A percentile compares a stretch with the other conserved stretches of the same genome.
These are phyloP conservation scores for Eucalyptus leucophloia DNA, from an alignment of 345 rosid species.

Conservation along the genomic window DNA sequence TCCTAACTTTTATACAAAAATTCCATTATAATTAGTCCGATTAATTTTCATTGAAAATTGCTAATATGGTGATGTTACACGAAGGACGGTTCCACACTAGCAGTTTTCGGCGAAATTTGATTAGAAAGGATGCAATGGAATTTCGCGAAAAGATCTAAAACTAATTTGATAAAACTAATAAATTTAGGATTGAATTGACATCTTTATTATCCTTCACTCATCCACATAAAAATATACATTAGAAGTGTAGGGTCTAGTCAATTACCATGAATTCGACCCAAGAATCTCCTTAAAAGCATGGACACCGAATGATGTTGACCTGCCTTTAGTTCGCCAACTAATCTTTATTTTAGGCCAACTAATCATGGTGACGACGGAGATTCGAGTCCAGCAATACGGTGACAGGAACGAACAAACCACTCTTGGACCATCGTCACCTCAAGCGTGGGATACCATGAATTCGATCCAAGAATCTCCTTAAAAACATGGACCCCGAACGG, in stretches of 20 bases:
- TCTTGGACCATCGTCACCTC: not conserved
- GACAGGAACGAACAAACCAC: not conserved
- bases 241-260: not conserved
- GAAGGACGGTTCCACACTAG: not conserved
- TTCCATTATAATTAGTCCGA: rapidly evolving
- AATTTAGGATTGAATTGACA: not conserved
- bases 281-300: no score
- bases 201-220: not conserved
- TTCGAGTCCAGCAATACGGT: not conserved
- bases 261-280: not conserved
- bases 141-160: not conserved
- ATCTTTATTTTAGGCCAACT: no score
- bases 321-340: no score
- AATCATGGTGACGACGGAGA: not conserved
- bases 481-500: no score
- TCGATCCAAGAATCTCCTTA: no score
- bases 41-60: no score
- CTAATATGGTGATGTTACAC: not conserved
- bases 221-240: not conserved
- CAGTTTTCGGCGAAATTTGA: not conserved
- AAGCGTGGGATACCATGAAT: not conserved
- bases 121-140: not conserved
- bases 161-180: not conserved
- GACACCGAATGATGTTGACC: no score
- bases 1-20: no score